Conservation (phyloP, 495 filamentous ascomycete species). For the Penicillium tannophilum region DNA sequence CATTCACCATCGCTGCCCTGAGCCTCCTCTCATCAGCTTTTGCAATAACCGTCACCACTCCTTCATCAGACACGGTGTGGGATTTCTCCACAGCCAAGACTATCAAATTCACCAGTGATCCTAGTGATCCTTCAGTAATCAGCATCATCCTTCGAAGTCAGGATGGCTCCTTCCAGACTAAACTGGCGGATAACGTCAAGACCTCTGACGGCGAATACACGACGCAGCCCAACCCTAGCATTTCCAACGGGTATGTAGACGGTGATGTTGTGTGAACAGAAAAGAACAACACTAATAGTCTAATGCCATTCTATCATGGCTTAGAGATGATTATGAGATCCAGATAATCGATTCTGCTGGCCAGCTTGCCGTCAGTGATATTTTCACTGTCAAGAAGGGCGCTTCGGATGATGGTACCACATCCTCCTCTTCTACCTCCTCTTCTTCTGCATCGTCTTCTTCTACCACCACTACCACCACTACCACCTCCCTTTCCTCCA, state of each 20-base stretch:
- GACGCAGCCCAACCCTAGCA: constrained; percentile 18
- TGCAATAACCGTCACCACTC: constrained; percentile 17
- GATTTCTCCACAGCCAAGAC: constrained; percentile 22
- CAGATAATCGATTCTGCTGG: constrained; percentile 20
- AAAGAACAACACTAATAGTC: constrained; percentile 8
- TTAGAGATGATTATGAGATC: constrained; percentile 20
- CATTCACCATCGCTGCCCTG: constrained; percentile 14
- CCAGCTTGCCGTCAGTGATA: constrained; percentile 18
- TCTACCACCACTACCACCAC: constrained; percentile 7
- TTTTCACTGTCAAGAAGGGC: constrained; percentile 18
- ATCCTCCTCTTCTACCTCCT: constrained; percentile 14
- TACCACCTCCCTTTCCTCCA: constrained; percentile 7
- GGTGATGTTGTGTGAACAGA: constrained; percentile 6
- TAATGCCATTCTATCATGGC: constrained; percentile 6
- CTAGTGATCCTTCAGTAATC: constrained; percentile 12
- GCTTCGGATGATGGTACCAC: constrained; percentile 19
- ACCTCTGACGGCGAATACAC: constrained; percentile 21
- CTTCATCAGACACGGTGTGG: constrained; percentile 14
- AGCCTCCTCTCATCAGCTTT: constrained; percentile 19
- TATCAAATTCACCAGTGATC: constrained; percentile 17
- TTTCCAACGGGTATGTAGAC: constrained; percentile 20
- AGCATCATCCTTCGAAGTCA: constrained; percentile 19
- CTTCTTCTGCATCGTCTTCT: constrained; percentile 11
- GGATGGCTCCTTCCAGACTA: constrained; percentile 23
- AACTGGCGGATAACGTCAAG: constrained; percentile 24